Conservation (phyloP, 2,329 filamentous ascomycete genomes). For the Ascochyta fabae region DNA sequence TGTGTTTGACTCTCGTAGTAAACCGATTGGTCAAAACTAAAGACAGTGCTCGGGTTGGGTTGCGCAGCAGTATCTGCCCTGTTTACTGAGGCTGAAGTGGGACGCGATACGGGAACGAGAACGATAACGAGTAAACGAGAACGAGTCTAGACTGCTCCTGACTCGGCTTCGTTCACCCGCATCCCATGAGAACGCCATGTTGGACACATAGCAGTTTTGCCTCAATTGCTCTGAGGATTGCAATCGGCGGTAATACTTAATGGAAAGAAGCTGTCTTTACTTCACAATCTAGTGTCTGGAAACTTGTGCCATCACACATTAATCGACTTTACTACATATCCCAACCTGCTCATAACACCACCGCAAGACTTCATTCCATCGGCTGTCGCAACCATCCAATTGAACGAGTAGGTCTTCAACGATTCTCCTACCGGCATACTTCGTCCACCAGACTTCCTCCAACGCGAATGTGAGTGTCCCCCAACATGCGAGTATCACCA, state of each 20-base stretch:
- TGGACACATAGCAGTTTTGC: not conserved
- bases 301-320: not conserved
- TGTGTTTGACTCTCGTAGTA: too few relatives aligned
- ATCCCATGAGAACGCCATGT: not conserved
- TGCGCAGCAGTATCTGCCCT: too few relatives aligned
- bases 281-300: too few relatives aligned
- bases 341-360: conserved; percentile 9
- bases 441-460: conserved; percentile 7
- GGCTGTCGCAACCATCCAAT: not conserved
- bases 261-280: too few relatives aligned
- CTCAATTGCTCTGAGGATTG: not conserved
- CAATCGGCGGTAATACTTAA: too few relatives aligned
- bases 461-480: not conserved
- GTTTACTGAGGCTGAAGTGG: too few relatives aligned
- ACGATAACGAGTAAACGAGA: too few relatives aligned
- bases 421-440: not conserved
- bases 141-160: too few relatives aligned
- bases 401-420: not conserved
- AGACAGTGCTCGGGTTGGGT: too few relatives aligned
- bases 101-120: too few relatives aligned
- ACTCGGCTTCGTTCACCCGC: too few relatives aligned
- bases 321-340: not conserved
- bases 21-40: too few relatives aligned
- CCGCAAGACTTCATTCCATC: not conserved
- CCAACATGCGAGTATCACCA: conserved; percentile 1